A percentile compares a stretch with the other conserved stretches of the same genome.
These are phyloP conservation scores for Pythium periplocum DNA, from an alignment of 352 stramenopile genomes.

Conservation along the genomic window DNA sequence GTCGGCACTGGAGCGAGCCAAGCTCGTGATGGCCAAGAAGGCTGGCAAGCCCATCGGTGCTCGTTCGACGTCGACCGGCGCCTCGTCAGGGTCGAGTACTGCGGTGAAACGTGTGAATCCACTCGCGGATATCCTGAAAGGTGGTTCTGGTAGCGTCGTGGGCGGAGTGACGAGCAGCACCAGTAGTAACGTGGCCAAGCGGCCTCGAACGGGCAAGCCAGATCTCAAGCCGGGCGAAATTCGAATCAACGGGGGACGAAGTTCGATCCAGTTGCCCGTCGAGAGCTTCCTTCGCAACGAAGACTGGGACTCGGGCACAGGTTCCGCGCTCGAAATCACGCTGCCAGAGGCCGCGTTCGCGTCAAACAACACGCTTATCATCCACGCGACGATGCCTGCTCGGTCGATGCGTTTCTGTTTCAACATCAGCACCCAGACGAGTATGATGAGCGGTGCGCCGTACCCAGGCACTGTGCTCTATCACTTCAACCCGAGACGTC, in stretches of 20 bases:
- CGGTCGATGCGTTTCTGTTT: conserved; percentile 67
- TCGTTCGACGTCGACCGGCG: not conserved
- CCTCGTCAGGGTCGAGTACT: conserved; percentile 7
- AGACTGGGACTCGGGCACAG: conserved; percentile 73
- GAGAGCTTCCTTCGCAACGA: conserved; percentile 74
- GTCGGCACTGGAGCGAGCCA: conserved; percentile 66
- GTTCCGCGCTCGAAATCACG: conserved; percentile 51
- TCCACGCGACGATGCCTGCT: conserved; percentile 64
- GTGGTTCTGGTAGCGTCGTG: conserved; percentile 61
- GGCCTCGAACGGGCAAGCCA: conserved; percentile 44
- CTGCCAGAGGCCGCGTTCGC: conserved; percentile 71
- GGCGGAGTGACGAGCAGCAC: conserved; percentile 26
- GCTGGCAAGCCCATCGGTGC: conserved; percentile 8
- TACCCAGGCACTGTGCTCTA: conserved; percentile 77
- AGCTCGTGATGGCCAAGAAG: conserved; percentile 78
- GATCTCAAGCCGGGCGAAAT: conserved; percentile 72
- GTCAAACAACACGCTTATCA: conserved; percentile 83
- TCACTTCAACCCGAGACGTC: conserved; percentile 72
- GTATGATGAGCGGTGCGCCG: conserved; percentile 58
- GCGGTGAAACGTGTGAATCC: conserved; percentile 72
- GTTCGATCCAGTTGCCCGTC: conserved; percentile 69
- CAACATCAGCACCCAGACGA: conserved; percentile 71
- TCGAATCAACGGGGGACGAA: conserved; percentile 61
- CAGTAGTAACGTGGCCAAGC: conserved; percentile 38
- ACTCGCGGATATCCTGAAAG: conserved; percentile 71